phyloP scores from a whole-genome alignment of 73 alveolate genomes.

The Paramecium pentaurelia region DNA sequence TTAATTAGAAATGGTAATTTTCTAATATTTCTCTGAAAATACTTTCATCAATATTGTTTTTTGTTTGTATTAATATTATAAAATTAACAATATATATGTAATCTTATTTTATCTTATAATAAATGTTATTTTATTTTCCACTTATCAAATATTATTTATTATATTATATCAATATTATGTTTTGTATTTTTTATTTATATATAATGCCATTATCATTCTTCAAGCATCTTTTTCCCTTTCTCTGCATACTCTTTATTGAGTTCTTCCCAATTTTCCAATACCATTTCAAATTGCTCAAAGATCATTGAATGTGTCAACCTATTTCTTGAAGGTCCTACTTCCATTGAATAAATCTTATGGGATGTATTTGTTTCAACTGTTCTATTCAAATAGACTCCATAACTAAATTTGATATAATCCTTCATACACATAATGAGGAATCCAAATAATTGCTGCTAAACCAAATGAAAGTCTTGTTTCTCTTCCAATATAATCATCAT shows the following conservation, averaged over 20 bases:
- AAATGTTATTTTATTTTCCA: neutral
- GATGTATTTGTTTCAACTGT: conserved; percentile 48
- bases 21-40: neutral
- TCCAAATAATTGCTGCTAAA: conserved; percentile 56
- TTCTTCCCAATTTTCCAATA: conserved; percentile 59
- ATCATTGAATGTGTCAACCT: conserved; percentile 57
- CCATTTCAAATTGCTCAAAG: conserved; percentile 52
- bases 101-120: neutral
- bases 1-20: neutral
- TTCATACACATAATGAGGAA: conserved; percentile 54
- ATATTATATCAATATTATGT: neutral
- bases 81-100: neutral
- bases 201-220: neutral
- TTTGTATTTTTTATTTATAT: neutral
- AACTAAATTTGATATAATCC: neutral
- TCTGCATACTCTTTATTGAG: conserved; percentile 50
- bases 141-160: neutral
- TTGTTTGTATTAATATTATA: neutral
- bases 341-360: conserved; percentile 51
- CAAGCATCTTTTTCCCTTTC: conserved; percentile 31
- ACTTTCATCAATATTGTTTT: neutral
- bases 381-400: conserved; percentile 57
- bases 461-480: conserved; percentile 59
- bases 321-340: conserved; percentile 53
- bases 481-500: conserved; percentile 62